Conservation (phyloP, 306 rosid species). For the Cercis canadensis region DNA sequence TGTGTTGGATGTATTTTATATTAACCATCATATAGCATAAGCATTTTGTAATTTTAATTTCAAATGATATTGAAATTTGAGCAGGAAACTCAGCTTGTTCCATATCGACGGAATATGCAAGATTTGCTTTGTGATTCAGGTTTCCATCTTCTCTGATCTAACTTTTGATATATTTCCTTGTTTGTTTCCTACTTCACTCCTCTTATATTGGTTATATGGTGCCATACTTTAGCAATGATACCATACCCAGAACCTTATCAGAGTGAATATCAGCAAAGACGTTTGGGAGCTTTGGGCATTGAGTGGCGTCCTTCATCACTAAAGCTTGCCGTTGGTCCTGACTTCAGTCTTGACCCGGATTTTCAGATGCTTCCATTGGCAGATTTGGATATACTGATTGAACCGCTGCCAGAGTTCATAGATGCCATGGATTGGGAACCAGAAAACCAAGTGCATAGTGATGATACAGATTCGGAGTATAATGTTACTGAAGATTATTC, state of each 20-base stretch:
- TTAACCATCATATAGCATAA: conserved; percentile 2
- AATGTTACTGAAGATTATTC: conserved; percentile 77
- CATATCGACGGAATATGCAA: conserved; percentile 90
- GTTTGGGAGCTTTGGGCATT: conserved; percentile 88
- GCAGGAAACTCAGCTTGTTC: conserved; percentile 91
- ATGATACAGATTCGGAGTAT: conserved; percentile 93
- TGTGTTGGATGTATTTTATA: conserved; percentile 22
- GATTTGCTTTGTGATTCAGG: conserved; percentile 98
- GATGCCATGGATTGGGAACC: conserved; percentile 97
- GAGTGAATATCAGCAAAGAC: conserved; percentile 82
- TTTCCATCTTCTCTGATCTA: conserved; percentile 41
- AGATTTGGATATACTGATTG: conserved; percentile 75
- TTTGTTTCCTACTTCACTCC: conserved; percentile 26
- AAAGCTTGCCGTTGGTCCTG: conserved; percentile 87
- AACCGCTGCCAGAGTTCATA: conserved; percentile 81
- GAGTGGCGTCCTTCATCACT: conserved; percentile 92
- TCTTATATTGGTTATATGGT: conserved; percentile 46
- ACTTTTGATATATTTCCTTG: conserved; percentile 22
- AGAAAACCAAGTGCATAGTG: conserved; percentile 80
- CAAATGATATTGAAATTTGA: conserved; percentile 40
- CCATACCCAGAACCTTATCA: conserved; percentile 99
- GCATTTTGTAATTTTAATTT: conserved; percentile 35
- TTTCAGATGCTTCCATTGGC: conserved; percentile 90
- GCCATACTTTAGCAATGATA: conserved; percentile 71
- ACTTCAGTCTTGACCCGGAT: conserved; percentile 88